Evolutionary conservation across 2,329 filamentous ascomycete species (phyloP).

Genomic region (Colletotrichum tropicicola): DNA sequence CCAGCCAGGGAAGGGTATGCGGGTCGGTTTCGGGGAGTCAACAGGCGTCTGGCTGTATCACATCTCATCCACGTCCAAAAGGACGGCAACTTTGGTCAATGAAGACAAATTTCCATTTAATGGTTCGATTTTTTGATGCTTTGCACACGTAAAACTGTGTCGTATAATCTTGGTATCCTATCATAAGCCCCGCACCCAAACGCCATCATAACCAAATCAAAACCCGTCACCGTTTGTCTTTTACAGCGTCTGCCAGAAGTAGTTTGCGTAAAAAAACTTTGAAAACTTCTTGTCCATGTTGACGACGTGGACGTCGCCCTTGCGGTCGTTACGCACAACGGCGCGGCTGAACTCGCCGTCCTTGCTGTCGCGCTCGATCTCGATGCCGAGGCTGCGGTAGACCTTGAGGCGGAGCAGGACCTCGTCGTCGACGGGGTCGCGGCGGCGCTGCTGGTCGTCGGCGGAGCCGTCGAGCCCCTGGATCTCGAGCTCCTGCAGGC

Average conservation of each 20-base stretch:
- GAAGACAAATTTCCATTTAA: too few relatives aligned
- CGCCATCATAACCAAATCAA: neutral
- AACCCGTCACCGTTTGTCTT: neutral
- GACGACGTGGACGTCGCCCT: constrained; percentile 93
- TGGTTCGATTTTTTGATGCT: too few relatives aligned
- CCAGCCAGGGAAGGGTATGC: neutral
- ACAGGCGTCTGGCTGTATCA: constrained; percentile 10
- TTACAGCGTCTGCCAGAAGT: constrained; percentile 91
- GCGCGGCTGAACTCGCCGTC: constrained; percentile 86
- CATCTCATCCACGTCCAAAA: constrained; percentile 17
- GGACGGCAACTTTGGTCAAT: too few relatives aligned
- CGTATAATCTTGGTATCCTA: too few relatives aligned
- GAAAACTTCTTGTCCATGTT: constrained; percentile 95
- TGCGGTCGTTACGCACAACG: constrained; percentile 83
- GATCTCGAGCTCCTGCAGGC: constrained; percentile 83
- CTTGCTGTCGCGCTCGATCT: constrained; percentile 79
- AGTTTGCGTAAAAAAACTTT: constrained; percentile 91
- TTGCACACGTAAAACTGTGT: too few relatives aligned
- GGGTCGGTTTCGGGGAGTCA: neutral
- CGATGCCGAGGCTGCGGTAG: constrained; percentile 90
- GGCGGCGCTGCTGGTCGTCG: constrained; percentile 40
- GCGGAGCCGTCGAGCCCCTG: constrained; percentile 82
- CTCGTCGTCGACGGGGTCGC: constrained; percentile 68
- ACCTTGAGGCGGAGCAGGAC: constrained; percentile 83
- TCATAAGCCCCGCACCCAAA: too few relatives aligned